These are phyloP conservation scores for Aspergillus wentii DNA, from an alignment of 495 filamentous ascomycete genomes.

Conservation along the genomic window DNA sequence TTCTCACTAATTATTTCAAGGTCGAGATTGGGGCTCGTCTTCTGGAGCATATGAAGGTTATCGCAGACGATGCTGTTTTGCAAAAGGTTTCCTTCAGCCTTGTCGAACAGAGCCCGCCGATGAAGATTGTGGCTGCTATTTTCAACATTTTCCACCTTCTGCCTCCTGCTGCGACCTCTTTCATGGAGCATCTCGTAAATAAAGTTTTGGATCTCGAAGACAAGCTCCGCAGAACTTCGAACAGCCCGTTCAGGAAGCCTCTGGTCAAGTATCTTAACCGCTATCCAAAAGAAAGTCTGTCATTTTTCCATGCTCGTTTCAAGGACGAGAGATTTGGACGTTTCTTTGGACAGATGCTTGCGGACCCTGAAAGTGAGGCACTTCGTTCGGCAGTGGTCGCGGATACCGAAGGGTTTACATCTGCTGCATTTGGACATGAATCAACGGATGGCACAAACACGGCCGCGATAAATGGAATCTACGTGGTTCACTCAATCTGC, in stretches of 20 bases:
- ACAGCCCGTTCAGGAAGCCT: slow-evolving; percentile 86
- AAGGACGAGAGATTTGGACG: slow-evolving; percentile 82
- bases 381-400: slow-evolving; percentile 69
- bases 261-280: slow-evolving; percentile 92
- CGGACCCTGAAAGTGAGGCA: slow-evolving; percentile 65
- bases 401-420: slow-evolving; percentile 65
- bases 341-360: slow-evolving; percentile 90
- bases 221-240: slow-evolving; percentile 80
- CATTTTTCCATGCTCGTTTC: slow-evolving; percentile 67
- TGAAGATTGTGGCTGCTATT: slow-evolving; percentile 89
- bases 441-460: slow-evolving; percentile 59
- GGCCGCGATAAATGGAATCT: slow-evolving; percentile 82
- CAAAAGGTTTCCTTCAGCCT: slow-evolving; percentile 91
- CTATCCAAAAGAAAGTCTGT: slow-evolving; percentile 84
- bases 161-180: slow-evolving; percentile 79
- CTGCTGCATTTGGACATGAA: slow-evolving; percentile 56
- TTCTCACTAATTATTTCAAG: slow-evolving; percentile 98
- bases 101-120: slow-evolving; percentile 83
- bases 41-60: slow-evolving; percentile 85
- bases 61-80: slow-evolving; percentile 73
- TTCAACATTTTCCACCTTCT: slow-evolving; percentile 96
- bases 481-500: slow-evolving; percentile 72
- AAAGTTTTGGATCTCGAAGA: slow-evolving; percentile 85
- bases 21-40: slow-evolving; percentile 91
- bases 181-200: slow-evolving; percentile 84